Evolutionary conservation across 805 yeast species (phyloP).

Genomic region (Suhomyces prunicola): DNA sequence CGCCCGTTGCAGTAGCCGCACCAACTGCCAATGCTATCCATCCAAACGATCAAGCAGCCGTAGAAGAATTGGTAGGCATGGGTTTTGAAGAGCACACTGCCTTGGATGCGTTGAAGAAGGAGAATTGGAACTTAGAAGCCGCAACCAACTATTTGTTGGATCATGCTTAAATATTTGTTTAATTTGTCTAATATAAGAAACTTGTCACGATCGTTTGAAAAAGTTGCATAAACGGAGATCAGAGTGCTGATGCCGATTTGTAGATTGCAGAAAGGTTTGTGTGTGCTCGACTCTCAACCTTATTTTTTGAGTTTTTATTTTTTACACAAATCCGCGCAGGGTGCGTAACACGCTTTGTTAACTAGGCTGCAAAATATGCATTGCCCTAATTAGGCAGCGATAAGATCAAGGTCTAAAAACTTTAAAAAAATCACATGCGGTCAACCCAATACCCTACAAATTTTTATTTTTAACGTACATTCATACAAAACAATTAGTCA

Average conservation of each 20-base stretch:
- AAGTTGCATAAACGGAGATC: not conserved
- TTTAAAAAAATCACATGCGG: not conserved
- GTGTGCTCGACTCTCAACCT: not conserved
- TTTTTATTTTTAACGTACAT: not conserved
- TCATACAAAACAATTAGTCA: not conserved
- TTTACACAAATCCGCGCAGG: not conserved
- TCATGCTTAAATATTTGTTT: constrained; percentile 42
- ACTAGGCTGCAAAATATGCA: not conserved
- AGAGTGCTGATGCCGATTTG: not conserved
- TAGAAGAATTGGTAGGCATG: constrained; percentile 83
- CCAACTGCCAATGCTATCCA: constrained; percentile 5
- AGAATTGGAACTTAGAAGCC: constrained; percentile 72
- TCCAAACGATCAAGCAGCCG: constrained; percentile 35
- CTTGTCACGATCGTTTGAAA: not conserved
- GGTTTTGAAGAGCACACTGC: constrained; percentile 75
- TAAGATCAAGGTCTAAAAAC: not conserved
- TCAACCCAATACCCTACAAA: not conserved
- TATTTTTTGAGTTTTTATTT: not conserved
- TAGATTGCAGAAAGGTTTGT: not conserved
- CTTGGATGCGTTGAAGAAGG: constrained; percentile 60
- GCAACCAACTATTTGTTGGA: constrained; percentile 88
- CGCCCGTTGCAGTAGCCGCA: constrained; percentile 10
- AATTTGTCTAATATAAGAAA: not conserved
- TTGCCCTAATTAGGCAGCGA: not conserved
- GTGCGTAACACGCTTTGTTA: not conserved